Base-by-base conservation (phyloP, 352 stramenopile genomes). In the Globisporangium ultimum region DNA sequence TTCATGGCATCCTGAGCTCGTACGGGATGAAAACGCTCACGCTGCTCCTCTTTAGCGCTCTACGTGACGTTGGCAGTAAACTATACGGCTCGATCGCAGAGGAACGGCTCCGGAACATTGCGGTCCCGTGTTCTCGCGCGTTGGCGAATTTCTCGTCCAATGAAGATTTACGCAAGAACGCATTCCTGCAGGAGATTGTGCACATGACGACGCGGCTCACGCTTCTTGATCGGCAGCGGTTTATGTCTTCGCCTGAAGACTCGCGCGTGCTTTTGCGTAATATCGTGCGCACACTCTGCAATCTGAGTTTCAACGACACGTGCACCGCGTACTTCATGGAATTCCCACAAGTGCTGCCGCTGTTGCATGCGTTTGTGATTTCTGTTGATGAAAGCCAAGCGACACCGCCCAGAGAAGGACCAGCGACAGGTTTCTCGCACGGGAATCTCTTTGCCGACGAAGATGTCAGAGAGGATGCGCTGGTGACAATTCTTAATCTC, bases 91-190 rank as follows among this genome's bases (percentile, higher is more conserved):
- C 70, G 1, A 56, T 62, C 12, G 68, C 60, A 0, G 76, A 82
- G 24, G 71, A 79, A 12, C 70, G 79, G 9, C 64, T 93, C 0
- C 71, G 68, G 9, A 61, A 71, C 22, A 72, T 84, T 0, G 66
- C 68, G 0, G 67, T 82, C 0, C 65, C 78, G 2, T 89, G 80
- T 41, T 87, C 80, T 0, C 71, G 84, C 41, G 70, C 76, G 1
- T 60, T 93, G 0, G 76, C 69, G 0, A 93, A 93, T 58, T 80
- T 93, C 47, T 89, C 84, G 0, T 78, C 76, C n/a, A 87, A 76
- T 49, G 63, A 70, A 9, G 81, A 93, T 13, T 53, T 85, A 15
- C 77, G 78, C 14, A 63, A 66, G 1, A 67, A 80, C 12, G 72
- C 70, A 28, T 88, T 91, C 49, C 48, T 63, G 17, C 55, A 71